Evolutionary conservation across 495 filamentous ascomycete species (phyloP).

Genomic region (Xylaria curta): DNA sequence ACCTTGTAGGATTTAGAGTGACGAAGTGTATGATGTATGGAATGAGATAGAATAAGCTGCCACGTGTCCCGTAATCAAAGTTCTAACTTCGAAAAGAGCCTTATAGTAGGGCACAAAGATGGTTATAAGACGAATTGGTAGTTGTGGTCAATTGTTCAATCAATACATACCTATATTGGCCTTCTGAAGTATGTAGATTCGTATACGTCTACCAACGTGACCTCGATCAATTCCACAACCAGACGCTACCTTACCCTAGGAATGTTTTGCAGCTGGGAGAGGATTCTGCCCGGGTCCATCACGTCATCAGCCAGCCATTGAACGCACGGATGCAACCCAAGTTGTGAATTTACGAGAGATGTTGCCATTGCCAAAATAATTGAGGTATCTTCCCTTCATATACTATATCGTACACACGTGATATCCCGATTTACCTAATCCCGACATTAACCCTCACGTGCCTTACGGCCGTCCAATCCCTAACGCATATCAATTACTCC

Average conservation of each 20-base stretch:
- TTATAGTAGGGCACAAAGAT: not conserved
- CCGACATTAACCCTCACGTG: not conserved
- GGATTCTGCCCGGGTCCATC: not conserved
- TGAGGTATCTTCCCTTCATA: not conserved
- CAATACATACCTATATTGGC: too few relatives aligned
- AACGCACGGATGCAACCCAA: not conserved
- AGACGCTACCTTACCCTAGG: too few relatives aligned
- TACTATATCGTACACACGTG: not conserved
- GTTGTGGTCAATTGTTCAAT: not conserved
- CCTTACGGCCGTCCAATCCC: not conserved
- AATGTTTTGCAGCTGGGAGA: not conserved
- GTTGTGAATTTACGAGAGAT: not conserved
- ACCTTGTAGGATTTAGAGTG: too few relatives aligned
- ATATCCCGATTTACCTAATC: conserved; percentile 1
- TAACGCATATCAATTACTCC: not conserved
- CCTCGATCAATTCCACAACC: too few relatives aligned
- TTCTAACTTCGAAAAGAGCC: not conserved
- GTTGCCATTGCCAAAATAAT: not conserved
- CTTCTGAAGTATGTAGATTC: too few relatives aligned
- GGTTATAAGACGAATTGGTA: not conserved
- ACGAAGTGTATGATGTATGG: too few relatives aligned
- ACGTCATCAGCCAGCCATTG: not conserved
- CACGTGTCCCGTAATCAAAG: not conserved
- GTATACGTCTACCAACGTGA: too few relatives aligned
- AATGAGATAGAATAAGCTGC: not conserved